Base-by-base conservation (phyloP, 257 asterid species). In the Solanum phureja region DNA sequence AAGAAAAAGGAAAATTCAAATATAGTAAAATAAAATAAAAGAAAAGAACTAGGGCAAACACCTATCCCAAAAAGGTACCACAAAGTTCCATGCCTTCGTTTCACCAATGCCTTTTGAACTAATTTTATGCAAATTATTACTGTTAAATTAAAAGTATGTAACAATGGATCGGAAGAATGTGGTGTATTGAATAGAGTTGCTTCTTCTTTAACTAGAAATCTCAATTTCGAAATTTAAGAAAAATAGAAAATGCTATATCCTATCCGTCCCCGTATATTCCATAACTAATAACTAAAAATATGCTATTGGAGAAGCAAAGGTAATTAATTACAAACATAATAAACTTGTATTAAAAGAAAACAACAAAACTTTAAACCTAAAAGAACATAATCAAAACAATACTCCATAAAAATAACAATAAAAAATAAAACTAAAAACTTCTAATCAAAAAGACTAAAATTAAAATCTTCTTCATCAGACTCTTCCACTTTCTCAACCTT, bases 401-500 rank as follows among this genome's bases (percentile, higher is more conserved):
- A 18, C 3, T 73, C 0, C 81, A 73, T 73, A 18, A 34, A 73
- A 73, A 3, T 33, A 34, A 68, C 4, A 73, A 62, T 9, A 60
- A 33, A 33, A 33, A 16, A 11, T 44, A 0, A 34, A 72, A 73
- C 29, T 73, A 35, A 73, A 19, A 4, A 16, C 16, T 0, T 31
- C 82, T 73, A 73, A 29, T 44, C 60, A 73, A 73, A 81, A 0
- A 81, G 44, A 81, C 69, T 46, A 29, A 81, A 81, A 31, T 49
- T 49, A 6, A 27, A 81, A 81, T 49, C 85, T 81, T 81, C 87
- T 23, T 76, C 90, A 66, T 77, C 90, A 37, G 75, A 85, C 3
- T 62, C 88, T 27, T 88, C 90, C 42, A 35, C 44, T 6, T 88
- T 86, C 68, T 73, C 90, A 29, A 35, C 86, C 1, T 40, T 83